Base-by-base conservation (phyloP, 2,329 filamentous ascomycete species). In the Beauveria scarabaeidicola region DNA sequence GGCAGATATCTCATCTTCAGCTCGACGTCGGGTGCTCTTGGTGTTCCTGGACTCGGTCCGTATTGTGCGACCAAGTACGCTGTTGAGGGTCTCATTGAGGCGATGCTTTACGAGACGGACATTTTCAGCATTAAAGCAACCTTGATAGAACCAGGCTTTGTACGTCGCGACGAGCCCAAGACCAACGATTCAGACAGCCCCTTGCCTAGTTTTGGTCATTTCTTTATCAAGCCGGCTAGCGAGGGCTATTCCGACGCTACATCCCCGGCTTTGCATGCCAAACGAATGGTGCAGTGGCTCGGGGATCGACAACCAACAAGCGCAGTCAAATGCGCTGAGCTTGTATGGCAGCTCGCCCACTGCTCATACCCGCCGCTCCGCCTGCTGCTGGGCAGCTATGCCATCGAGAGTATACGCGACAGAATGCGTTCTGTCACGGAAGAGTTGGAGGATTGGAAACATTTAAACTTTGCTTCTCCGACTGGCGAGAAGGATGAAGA, bases 31-130 rank as follows among this genome's bases (percentile, higher is more conserved):
- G 94, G 94, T 5, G 90, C 93, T 0, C 81, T 97, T n/a, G 94
- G 93, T 2, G 91, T 97, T 0, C 94, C 94, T 0, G 94, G 94
- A 0, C 75, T 97, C 6, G 93, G 93, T 0, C 93, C 93, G 0
- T 97, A 96, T 70, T 97, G 93, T 73, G 94, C 94, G 1, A 96
- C 91, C 17, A 99, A 97, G 72, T 97, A 97, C 73, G 94, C 94
- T 0, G 91, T 96, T 4, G 94, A 99, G 70, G 94, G 93, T 0
- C 78, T 99, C 58, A 91, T 97, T 66, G 94, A 99, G 73, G 92
- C 90, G 17, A 93, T 99, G 89, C 81, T 97, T 17, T 97, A 97
- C 73, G 94, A 99, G 71, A 87, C 96, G 41, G 92, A 97, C 65
- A 74, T 78, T 0, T 97, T 96, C 74, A 93, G 94, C 69, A 89